A percentile compares a stretch with the other conserved stretches of the same genome.
Evolutionary conservation across 306 rosid genomes (phyloP).

Genomic region (Arachis hypogaea): DNA sequence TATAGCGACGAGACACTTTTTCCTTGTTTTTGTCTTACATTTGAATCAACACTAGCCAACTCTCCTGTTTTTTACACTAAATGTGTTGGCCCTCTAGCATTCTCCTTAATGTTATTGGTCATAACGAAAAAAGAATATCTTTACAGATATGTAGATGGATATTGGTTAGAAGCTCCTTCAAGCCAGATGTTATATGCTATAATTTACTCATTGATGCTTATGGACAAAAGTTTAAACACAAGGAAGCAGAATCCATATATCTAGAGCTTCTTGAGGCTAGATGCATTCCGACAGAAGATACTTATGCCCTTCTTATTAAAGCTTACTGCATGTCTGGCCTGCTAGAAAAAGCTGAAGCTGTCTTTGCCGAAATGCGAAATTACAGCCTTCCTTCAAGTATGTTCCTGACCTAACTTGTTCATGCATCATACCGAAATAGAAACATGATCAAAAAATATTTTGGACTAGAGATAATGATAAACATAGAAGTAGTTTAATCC

Average conservation of each 20-base stretch:
- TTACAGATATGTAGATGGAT: slow-evolving; percentile 88
- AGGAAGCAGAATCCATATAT: slow-evolving; percentile 81
- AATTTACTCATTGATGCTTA: slow-evolving; percentile 91
- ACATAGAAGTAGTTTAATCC: slow-evolving; percentile 4
- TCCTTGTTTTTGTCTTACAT: too few species aligned
- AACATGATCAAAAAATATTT: background rate
- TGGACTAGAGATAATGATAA: background rate
- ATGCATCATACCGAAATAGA: slow-evolving; percentile 5
- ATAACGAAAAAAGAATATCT: slow-evolving; percentile 24
- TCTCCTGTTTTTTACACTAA: too few species aligned
- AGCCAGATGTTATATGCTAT: slow-evolving; percentile 88
- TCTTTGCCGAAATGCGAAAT: slow-evolving; percentile 78
- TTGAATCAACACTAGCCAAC: too few species aligned
- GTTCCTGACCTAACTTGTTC: slow-evolving; percentile 38
- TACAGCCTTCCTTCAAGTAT: slow-evolving; percentile 76
- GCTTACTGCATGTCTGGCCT: slow-evolving; percentile 80
- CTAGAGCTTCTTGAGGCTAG: slow-evolving; percentile 74
- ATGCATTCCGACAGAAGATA: slow-evolving; percentile 91
- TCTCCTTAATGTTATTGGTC: slow-evolving; percentile 7
- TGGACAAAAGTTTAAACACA: slow-evolving; percentile 68
- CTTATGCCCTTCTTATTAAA: slow-evolving; percentile 87
- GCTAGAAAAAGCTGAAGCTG: slow-evolving; percentile 80
- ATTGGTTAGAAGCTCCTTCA: slow-evolving; percentile 76
- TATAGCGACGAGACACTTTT: too few species aligned
- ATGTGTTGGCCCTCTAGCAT: too few species aligned